Conservation (phyloP, 345 rosid species). For the Ailanthus altissimus region DNA sequence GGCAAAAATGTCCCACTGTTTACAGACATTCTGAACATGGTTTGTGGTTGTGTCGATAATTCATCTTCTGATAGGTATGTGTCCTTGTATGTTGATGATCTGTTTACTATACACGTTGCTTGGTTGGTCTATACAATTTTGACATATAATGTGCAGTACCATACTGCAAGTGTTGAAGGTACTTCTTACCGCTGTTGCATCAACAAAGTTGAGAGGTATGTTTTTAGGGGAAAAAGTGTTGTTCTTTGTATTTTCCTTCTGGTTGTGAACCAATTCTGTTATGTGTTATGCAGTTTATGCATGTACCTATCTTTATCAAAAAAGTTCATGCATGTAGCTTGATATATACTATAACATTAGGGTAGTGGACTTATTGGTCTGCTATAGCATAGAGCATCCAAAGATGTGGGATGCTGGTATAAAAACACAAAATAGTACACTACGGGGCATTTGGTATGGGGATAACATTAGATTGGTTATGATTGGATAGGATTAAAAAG, state of each 20-base stretch:
- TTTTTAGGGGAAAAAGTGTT: conserved; percentile 22
- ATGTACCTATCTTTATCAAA: neutral
- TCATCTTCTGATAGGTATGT: conserved; percentile 92
- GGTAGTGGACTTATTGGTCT: neutral
- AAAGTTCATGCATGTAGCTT: conserved; percentile 10
- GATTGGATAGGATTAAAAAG: too few relatives aligned
- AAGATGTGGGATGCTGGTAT: neutral
- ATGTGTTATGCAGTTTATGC: neutral
- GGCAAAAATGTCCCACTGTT: conserved; percentile 81
- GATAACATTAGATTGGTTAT: too few relatives aligned
- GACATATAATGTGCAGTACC: conserved; percentile 64
- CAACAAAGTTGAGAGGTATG: conserved; percentile 89
- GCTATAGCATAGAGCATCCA: neutral
- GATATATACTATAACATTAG: neutral
- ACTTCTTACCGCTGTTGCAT: conserved; percentile 94
- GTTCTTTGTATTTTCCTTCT: conserved; percentile 21
- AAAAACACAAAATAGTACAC: conserved; percentile 3
- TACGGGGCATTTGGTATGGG: neutral
- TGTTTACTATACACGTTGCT: conserved; percentile 21
- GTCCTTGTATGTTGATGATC: conserved; percentile 8
- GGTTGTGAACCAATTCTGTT: conserved; percentile 4
- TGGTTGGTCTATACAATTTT: conserved; percentile 30
- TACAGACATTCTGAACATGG: conserved; percentile 88
- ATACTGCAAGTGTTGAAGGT: conserved; percentile 91
- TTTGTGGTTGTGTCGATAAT: conserved; percentile 85